A percentile compares a stretch with the other conserved stretches of the same genome.
Evolutionary conservation across 345 rosid genomes (phyloP).

Genomic region (Eucalyptus albens): DNA sequence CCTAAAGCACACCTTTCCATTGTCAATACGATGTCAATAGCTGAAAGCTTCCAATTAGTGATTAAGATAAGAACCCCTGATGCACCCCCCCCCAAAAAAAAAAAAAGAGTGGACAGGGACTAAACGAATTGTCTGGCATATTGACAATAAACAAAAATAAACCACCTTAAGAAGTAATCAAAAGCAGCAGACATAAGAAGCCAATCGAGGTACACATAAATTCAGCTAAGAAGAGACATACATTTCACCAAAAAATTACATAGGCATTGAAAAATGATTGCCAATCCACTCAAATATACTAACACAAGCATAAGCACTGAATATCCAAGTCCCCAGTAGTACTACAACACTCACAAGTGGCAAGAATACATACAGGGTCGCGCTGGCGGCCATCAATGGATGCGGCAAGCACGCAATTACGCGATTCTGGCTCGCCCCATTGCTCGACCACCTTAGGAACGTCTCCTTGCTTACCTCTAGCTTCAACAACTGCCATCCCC

Average conservation of each 20-base stretch:
- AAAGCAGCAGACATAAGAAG: not conserved
- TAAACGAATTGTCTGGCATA: not conserved
- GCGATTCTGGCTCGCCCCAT: constrained; percentile 76
- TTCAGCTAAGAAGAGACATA: not conserved
- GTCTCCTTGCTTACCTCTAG: constrained; percentile 40
- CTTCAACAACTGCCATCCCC: constrained; percentile 40
- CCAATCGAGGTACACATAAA: not conserved
- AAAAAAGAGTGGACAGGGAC: not conserved
- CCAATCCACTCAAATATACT: not conserved
- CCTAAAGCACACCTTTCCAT: not conserved
- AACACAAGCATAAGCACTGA: not conserved
- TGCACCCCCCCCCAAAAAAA: too few relatives aligned
- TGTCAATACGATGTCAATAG: not conserved
- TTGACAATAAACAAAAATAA: not conserved
- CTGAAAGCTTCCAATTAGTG: not conserved
- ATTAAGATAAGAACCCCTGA: not conserved
- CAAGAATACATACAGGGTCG: constrained; percentile 35
- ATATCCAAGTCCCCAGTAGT: not conserved
- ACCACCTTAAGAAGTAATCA: not conserved
- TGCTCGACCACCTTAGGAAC: constrained; percentile 61
- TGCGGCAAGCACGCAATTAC: constrained; percentile 56
- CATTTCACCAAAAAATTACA: not conserved
- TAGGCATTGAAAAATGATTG: not conserved
- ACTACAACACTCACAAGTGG: not conserved
- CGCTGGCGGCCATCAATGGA: constrained; percentile 42